Percentiles rank a stretch among this genome's conserved stretches.
phyloP scores from a whole-genome alignment of 2,329 filamentous ascomycete species.

The Elsinoe fawcettii region DNA sequence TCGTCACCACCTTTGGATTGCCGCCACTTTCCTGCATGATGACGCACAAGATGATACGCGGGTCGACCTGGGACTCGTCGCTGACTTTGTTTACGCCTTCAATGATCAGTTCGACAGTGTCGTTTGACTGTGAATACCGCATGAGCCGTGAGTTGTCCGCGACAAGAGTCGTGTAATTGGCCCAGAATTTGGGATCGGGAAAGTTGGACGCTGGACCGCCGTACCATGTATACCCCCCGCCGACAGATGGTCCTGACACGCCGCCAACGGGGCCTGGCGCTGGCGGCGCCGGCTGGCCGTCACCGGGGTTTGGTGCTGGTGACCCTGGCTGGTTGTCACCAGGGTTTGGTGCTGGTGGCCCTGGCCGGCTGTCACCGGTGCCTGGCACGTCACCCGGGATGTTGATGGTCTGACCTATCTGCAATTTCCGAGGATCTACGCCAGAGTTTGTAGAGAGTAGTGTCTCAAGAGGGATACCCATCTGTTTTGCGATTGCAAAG shows the following conservation, averaged over 20 bases:
- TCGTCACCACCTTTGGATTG: constrained; percentile 40
- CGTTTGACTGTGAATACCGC: constrained; percentile 23
- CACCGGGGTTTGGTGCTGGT: background rate
- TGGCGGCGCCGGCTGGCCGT: background rate
- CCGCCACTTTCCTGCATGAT: constrained; percentile 42
- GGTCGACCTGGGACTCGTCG: constrained; percentile 28
- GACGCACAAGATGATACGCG: constrained; percentile 38
- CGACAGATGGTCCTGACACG: background rate
- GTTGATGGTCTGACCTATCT: constrained; percentile 6
- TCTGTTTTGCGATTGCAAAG: background rate
- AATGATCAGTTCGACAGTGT: constrained; percentile 34
- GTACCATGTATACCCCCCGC: background rate
- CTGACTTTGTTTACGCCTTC: constrained; percentile 30
- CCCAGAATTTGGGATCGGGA: background rate
- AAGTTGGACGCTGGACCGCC: background rate
- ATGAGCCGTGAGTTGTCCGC: constrained; percentile 2
- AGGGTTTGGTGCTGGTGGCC: background rate
- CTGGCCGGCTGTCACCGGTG: background rate
- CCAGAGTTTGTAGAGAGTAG: background rate
- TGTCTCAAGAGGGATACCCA: background rate
- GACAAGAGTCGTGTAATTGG: background rate
- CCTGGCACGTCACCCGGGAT: background rate
- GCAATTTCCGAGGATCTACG: background rate
- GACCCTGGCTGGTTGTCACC: background rate
- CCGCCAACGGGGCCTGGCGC: too few species aligned